phyloP scores from a whole-genome alignment of 148 eudicot species.

The Selenicereus undatus region DNA sequence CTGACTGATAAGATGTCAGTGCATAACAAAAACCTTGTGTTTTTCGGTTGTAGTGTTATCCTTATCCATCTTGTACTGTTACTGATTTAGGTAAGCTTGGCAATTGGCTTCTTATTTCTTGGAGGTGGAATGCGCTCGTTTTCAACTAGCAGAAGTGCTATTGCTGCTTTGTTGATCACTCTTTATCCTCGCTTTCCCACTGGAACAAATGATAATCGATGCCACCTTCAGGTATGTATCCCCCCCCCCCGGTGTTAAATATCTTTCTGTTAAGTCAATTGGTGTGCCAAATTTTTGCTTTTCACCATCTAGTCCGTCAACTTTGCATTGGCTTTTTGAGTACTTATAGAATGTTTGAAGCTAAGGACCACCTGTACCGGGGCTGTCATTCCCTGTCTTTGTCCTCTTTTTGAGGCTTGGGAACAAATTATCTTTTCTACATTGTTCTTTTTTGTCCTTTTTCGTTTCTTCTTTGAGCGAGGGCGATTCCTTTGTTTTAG shows the following conservation, averaged over 20 bases:
- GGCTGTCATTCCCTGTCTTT: neutral
- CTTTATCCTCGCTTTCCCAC: conserved; percentile 94
- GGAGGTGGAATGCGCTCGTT: conserved; percentile 94
- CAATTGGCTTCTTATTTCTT: conserved; percentile 87
- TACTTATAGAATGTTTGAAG: neutral
- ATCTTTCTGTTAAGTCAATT: neutral
- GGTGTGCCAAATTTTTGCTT: neutral
- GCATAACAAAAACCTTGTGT: too few relatives aligned
- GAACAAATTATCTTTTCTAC: neutral
- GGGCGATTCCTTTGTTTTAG: too few relatives aligned
- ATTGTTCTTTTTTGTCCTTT: neutral
- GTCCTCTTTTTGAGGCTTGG: neutral
- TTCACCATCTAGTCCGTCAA: neutral
- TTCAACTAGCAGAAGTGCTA: conserved; percentile 75
- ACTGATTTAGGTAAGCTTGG: conserved; percentile 72
- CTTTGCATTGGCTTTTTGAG: neutral
- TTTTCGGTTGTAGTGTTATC: too few relatives aligned
- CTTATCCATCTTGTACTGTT: neutral
- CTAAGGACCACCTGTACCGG: neutral
- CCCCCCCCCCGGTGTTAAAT: too few relatives aligned
- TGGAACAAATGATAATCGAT: conserved; percentile 94
- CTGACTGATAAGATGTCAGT: neutral
- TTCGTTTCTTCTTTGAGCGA: too few relatives aligned
- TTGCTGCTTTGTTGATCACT: conserved; percentile 76
- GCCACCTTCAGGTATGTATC: conserved; percentile 78